Conservation (phyloP, 202 grass and related monocot species). For the Hordeum pubiflorum region DNA sequence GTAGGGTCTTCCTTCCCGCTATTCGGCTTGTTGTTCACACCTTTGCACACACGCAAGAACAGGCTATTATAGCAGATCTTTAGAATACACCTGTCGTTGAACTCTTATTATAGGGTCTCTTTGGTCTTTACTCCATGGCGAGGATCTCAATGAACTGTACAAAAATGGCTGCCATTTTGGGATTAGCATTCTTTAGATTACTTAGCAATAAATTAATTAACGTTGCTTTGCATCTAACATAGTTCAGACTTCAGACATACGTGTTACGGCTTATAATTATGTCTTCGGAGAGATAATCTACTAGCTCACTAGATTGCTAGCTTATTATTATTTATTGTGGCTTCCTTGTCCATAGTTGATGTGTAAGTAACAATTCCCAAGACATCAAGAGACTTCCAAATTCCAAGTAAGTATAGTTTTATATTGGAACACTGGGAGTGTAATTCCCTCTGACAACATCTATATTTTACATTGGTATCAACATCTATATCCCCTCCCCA, state of each 20-base stretch:
- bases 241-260: conserved; percentile 57
- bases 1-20: conserved; percentile 24
- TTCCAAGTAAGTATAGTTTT: conserved; percentile 40
- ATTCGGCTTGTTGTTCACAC: conserved; percentile 25
- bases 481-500: conserved; percentile 26
- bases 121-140: conserved; percentile 30
- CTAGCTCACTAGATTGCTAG: conserved; percentile 24
- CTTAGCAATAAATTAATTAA: conserved; percentile 19
- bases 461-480: conserved; percentile 54
- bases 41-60: conserved; percentile 21
- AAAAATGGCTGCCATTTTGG: conserved; percentile 29
- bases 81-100: conserved; percentile 24
- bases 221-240: conserved; percentile 20
- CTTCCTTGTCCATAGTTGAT: conserved; percentile 44
- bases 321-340: conserved; percentile 38
- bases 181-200: conserved; percentile 40
- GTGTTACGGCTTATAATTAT: conserved; percentile 32
- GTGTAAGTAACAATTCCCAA: conserved; percentile 52
- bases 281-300: conserved; percentile 19
- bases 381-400: conserved; percentile 33
- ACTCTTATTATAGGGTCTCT: conserved; percentile 25
- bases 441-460: conserved; percentile 50
- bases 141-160: conserved; percentile 51
- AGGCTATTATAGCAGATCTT: conserved; percentile 44
- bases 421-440: conserved; percentile 32